phyloP scores from a whole-genome alignment of 2,329 filamentous ascomycete species.

The Phaeosphaeriaceae sp. region DNA sequence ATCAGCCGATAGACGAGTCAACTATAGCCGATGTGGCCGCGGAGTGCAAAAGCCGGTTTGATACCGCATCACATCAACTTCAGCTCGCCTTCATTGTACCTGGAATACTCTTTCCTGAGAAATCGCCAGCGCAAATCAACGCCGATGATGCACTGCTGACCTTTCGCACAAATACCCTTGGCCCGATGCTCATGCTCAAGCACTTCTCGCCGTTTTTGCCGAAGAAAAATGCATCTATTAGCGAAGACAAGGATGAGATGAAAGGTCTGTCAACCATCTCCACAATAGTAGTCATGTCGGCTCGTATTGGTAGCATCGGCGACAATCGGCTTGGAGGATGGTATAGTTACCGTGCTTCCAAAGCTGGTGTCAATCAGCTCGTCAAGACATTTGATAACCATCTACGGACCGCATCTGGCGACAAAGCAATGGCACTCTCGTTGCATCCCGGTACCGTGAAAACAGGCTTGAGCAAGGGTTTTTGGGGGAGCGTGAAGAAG shows the following conservation, averaged over 20 bases:
- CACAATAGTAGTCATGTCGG: slow-evolving; percentile 76
- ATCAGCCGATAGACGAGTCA: slow-evolving; percentile 60
- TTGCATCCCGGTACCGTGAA: slow-evolving; percentile 83
- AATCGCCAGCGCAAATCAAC: slow-evolving; percentile 69
- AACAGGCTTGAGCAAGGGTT: slow-evolving; percentile 74
- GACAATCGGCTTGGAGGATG: slow-evolving; percentile 79
- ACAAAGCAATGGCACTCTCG: slow-evolving; percentile 69
- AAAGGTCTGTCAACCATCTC: slow-evolving; percentile 58
- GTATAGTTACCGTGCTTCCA: slow-evolving; percentile 81
- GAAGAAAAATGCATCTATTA: slow-evolving; percentile 49
- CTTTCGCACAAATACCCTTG: slow-evolving; percentile 76
- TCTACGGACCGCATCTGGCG: slow-evolving; percentile 62
- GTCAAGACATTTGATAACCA: slow-evolving; percentile 75
- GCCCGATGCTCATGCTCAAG: slow-evolving; percentile 77
- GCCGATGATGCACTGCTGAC: slow-evolving; percentile 67
- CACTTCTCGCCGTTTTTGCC: slow-evolving; percentile 75
- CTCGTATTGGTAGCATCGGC: slow-evolving; percentile 74
- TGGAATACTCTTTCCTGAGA: slow-evolving; percentile 76
- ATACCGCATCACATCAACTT: slow-evolving; percentile 58
- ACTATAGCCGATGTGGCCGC: slow-evolving; percentile 65
- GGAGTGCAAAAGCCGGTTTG: slow-evolving; percentile 61
- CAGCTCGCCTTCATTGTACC: slow-evolving; percentile 73
- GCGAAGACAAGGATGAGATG: slow-evolving; percentile 18
- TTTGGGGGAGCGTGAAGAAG: slow-evolving; percentile 69
- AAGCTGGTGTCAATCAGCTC: slow-evolving; percentile 74